Evolutionary conservation across 75 land plant genomes (phyloP).

Genomic region (Selaginella tamariscina): DNA sequence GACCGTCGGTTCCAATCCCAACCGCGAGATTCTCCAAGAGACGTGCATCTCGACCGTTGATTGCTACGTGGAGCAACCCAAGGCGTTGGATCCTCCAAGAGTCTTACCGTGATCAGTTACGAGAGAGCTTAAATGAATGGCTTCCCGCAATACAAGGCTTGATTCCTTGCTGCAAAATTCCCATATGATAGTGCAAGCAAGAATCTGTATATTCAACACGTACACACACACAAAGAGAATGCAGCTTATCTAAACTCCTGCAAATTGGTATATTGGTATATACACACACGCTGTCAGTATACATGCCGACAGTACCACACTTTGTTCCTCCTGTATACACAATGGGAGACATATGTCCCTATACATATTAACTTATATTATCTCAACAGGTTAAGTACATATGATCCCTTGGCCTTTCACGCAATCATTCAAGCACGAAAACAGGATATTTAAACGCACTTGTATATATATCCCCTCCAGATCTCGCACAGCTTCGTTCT

Average conservation of each 20-base stretch:
- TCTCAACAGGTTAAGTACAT: background rate
- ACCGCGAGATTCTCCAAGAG: background rate
- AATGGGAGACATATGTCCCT: background rate
- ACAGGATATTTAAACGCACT: too few species aligned
- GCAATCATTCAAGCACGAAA: too few species aligned
- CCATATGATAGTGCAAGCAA: background rate
- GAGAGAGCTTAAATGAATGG: background rate
- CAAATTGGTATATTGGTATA: background rate
- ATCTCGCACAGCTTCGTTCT: too few species aligned
- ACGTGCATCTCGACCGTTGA: background rate
- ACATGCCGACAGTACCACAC: too few species aligned
- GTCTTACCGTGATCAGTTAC: background rate
- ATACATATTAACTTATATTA: background rate
- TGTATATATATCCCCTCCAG: too few species aligned
- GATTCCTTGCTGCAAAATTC: background rate
- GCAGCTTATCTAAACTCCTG: background rate
- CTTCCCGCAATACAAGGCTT: background rate
- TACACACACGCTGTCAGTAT: background rate
- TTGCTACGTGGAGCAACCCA: too few species aligned
- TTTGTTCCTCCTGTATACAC: background rate
- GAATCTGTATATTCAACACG: background rate
- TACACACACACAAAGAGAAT: conserved; percentile 1
- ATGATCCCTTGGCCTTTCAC: too few species aligned
- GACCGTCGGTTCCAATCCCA: background rate
- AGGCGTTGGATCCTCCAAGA: too few species aligned